A percentile compares a stretch with the other conserved stretches of the same genome.
Evolutionary conservation across 305 asterid genomes (phyloP).

Genomic region (Fraxinus nigra): DNA sequence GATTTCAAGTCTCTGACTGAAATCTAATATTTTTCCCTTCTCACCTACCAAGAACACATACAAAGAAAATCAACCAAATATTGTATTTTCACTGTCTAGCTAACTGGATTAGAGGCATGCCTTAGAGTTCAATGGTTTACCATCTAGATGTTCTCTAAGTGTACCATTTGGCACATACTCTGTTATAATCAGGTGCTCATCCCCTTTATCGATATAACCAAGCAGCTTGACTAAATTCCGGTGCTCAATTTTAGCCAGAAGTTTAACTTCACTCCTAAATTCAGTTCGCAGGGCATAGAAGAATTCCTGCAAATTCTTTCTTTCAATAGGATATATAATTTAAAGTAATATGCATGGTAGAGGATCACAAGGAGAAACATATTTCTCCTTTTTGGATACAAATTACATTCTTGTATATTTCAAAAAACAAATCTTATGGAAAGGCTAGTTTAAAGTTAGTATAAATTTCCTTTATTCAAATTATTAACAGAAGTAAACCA

Average conservation of each 20-base stretch:
- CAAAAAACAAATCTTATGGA: background rate
- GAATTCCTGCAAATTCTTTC: slow-evolving; percentile 47
- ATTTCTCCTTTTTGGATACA: background rate
- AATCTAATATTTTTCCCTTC: slow-evolving; percentile 70
- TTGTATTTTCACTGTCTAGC: background rate
- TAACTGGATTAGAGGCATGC: slow-evolving; percentile 4
- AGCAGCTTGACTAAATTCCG: slow-evolving; percentile 92
- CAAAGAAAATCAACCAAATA: slow-evolving; percentile 28
- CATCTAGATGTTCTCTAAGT: slow-evolving; percentile 95
- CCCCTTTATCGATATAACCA: slow-evolving; percentile 84
- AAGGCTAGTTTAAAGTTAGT: background rate
- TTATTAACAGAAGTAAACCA: background rate
- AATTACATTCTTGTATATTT: background rate
- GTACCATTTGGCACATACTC: slow-evolving; percentile 94
- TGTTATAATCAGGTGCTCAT: slow-evolving; percentile 81
- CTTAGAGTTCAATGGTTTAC: slow-evolving; percentile 42
- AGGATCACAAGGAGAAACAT: background rate
- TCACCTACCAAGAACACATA: slow-evolving; percentile 68
- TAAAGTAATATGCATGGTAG: background rate
- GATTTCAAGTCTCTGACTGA: slow-evolving; percentile 87
- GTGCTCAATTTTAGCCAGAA: slow-evolving; percentile 92
- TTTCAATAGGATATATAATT: background rate
- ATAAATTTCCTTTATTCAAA: background rate
- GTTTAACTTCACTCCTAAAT: slow-evolving; percentile 89
- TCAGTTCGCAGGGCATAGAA: slow-evolving; percentile 61